Conservation (phyloP, 306 rosid genomes). For the Gleditsia sinensis region DNA sequence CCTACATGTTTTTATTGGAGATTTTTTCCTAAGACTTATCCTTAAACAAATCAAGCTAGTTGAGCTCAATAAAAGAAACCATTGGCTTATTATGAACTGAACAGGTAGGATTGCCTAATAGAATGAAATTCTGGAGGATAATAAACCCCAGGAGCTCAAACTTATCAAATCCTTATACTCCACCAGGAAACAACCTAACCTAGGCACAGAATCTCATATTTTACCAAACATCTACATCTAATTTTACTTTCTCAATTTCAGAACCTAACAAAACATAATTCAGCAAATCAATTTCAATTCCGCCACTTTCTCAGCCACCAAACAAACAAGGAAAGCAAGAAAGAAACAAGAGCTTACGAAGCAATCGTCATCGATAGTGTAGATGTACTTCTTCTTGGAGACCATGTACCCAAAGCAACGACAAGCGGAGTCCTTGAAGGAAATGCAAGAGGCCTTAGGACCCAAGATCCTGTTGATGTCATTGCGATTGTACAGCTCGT, state of each 20-base stretch:
- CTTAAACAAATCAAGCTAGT: no score
- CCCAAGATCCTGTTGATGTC: constrained; percentile 82
- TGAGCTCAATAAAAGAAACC: no score
- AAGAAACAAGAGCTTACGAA: constrained; percentile 52
- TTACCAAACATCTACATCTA: not conserved
- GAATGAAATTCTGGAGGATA: not conserved
- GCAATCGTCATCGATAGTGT: constrained; percentile 87
- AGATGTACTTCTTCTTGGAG: constrained; percentile 91
- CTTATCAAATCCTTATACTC: constrained; percentile 6
- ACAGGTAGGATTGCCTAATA: not conserved
- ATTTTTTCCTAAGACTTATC: no score
- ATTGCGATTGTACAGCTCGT: constrained; percentile 74
- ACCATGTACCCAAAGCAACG: constrained; percentile 85
- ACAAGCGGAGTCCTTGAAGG: constrained; percentile 89
- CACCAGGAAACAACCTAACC: not conserved
- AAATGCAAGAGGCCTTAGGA: constrained; percentile 80
- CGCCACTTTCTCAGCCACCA: not conserved
- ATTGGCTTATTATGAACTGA: no score
- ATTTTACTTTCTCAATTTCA: no score
- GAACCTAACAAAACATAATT: no score
- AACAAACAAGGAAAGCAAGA: not conserved
- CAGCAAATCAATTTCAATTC: not conserved
- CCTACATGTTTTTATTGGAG: no score
- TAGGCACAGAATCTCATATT: constrained; percentile 2
- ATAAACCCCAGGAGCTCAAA: not conserved